Base-by-base conservation (phyloP, 2,329 filamentous ascomycete species). In the Xylaria sp. region DNA sequence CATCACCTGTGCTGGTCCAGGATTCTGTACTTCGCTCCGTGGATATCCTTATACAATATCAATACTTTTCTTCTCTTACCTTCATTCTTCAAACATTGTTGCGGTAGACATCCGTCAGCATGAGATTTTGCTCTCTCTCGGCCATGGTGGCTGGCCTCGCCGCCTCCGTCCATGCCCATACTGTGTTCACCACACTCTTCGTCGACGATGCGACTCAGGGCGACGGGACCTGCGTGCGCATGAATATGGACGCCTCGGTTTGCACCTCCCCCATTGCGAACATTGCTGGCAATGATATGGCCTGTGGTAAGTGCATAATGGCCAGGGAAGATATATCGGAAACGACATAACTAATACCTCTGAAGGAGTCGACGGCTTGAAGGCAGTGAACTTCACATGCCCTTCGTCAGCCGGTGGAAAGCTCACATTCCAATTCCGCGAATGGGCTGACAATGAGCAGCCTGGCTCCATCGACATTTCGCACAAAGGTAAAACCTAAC, bases 181-280 rank as follows among this genome's bases (percentile, higher is more conserved):
- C 85, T 4, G 71, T 83, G 53, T 83, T 89, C 70, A 86, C 85
- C 1, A 87, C 82, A 3, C 75, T 89, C 53, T 86, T 81, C 65
- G 74, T 90, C 65, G 77, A 88, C 66, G 81, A 81, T 60, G 73
- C 80, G 52, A 80, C 82, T 67, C 85, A 91, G 73, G 89, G 89
- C 62, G 85, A 89, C 69, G 88, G 83, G 35, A 87, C 85, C 30
- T 91, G 87, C 67, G 80, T 92, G 54, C 85, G 89, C 48, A 88
- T 88, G 82, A 83, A 83, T 57, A 77, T 74, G 47, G 75, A 83
- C 57, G 74, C 78, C 2, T 71, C 72, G 5, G 80, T 77, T 0
- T 78, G 82, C 54, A 88, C 81, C 4, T 73, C 71, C 42, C 88
- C 88, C 34, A 78, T 91, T 55, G 74, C 75, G 3, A 77, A 82